Conservation (phyloP, 352 stramenopile species). For the Phytophthora litchii region DNA sequence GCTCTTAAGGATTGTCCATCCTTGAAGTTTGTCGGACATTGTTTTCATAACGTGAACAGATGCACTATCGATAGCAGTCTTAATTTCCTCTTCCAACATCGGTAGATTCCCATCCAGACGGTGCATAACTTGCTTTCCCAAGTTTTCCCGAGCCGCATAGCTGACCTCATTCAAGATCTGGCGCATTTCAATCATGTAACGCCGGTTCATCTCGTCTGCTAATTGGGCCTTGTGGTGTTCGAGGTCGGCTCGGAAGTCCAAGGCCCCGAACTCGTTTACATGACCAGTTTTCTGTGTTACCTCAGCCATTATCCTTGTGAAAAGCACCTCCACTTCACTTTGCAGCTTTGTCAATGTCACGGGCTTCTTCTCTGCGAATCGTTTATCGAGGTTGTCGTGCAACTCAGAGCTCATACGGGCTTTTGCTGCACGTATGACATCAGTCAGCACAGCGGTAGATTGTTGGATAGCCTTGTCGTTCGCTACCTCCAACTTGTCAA, state of each 20-base stretch:
- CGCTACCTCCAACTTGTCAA: conserved; percentile 73
- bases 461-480: conserved; percentile 80
- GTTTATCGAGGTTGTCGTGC: conserved; percentile 64
- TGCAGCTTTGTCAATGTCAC: conserved; percentile 67
- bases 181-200: conserved; percentile 80
- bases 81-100: conserved; percentile 67
- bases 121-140: conserved; percentile 63
- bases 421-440: conserved; percentile 63
- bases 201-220: conserved; percentile 68
- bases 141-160: conserved; percentile 62
- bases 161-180: conserved; percentile 77
- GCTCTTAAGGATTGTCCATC: conserved; percentile 73
- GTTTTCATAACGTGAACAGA: conserved; percentile 56
- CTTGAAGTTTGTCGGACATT: conserved; percentile 61
- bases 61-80: conserved; percentile 59
- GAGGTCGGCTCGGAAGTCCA: conserved; percentile 56
- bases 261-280: conserved; percentile 32
- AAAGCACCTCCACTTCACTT: conserved; percentile 59
- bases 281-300: conserved; percentile 33
- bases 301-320: conserved; percentile 36
- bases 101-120: conserved; percentile 76
- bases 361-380: conserved; percentile 51
- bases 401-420: conserved; percentile 64
- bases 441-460: conserved; percentile 50
- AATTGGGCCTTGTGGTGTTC: conserved; percentile 71